Evolutionary conservation across 495 filamentous ascomycete species (phyloP).

Genomic region (Hypoxylon rickii): DNA sequence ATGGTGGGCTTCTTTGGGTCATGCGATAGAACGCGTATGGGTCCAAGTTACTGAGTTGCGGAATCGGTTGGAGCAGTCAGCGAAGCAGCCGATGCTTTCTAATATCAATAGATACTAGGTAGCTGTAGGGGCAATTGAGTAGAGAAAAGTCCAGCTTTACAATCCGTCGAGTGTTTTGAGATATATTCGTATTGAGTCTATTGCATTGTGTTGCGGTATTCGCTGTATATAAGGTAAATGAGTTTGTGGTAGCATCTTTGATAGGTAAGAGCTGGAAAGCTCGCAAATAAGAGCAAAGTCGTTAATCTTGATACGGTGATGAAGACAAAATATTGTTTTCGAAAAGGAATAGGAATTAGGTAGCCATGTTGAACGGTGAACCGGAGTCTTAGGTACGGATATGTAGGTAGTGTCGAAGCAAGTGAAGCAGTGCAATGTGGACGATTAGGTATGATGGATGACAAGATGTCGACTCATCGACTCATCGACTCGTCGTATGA

Average conservation of each 20-base stretch:
- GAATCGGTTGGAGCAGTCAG: no score
- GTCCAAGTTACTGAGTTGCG: no score
- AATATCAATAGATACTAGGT: no score
- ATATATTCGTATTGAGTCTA: slow-evolving; percentile 30
- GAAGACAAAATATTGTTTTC: slow-evolving; percentile 2
- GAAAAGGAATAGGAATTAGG: slow-evolving; percentile 1
- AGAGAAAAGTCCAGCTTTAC: slow-evolving; percentile 15
- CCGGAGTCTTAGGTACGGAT: not conserved
- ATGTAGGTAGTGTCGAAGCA: slow-evolving; percentile 17
- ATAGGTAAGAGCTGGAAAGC: slow-evolving; percentile 23
- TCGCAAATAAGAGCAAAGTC: slow-evolving; percentile 5
- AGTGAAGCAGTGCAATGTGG: no score
- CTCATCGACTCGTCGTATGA: slow-evolving; percentile 20
- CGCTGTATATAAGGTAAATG: slow-evolving; percentile 40
- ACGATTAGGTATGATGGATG: no score
- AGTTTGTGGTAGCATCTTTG: slow-evolving; percentile 68
- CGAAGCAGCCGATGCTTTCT: no score
- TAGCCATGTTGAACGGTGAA: slow-evolving; percentile 26
- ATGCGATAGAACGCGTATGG: not conserved
- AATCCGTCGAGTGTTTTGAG: slow-evolving; percentile 8
- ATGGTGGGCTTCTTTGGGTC: slow-evolving; percentile 52
- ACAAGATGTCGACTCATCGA: no score
- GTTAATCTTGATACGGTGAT: not conserved
- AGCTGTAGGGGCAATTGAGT: not conserved
- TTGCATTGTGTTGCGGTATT: slow-evolving; percentile 35